Base-by-base conservation (phyloP, 2,329 filamentous ascomycete species). In the Paracoccidioides brasiliensis region DNA sequence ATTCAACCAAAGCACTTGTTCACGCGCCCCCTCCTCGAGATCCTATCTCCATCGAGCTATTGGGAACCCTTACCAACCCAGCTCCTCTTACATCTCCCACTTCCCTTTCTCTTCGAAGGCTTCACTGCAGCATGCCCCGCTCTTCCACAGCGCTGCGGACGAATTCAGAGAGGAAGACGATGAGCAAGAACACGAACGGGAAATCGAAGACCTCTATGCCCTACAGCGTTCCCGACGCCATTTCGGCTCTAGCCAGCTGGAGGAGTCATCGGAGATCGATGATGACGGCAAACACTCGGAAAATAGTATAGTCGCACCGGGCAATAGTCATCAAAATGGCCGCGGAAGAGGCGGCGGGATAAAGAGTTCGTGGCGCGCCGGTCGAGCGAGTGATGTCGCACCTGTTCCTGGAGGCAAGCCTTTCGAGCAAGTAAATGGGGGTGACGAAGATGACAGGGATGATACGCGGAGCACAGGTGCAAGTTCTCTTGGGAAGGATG, bases 151-250 rank as follows among this genome's bases (percentile, higher is more conserved):
- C 66, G 84, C 88, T 4, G 81, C 90, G 14, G 90, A 95, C 69
- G 89, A 94, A 66, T 93, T 94, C 61, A 83, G 86, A 59, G 90
- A 96, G 70, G 88, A 94, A 66, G 90, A 96, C 60, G 91, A 97
- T 59, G 90, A 93, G 68, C 86, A 88, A 64, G 90, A 95, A 70
- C 84, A 88, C 64, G 88, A 94, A 64, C 78, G 90, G 54, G 91
- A 97, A 67, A 88, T 91, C 38, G 90, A 90, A n/a, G 93, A 97
- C 71, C 84, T 93, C 62, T 94, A 90, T 71, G 91, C 91, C 5
- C 76, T 98, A 56, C 90, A 97, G 70, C 81, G 86, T 63, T 97
- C 91, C 61, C 81, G 93, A 62, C 81, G 90, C 49, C 88, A 95
- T 57, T 91, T 96, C 66, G 88, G 89, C 12, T 84, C 85, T 12